Evolutionary conservation across 345 rosid species (phyloP).

Genomic region (Acer negundo): DNA sequence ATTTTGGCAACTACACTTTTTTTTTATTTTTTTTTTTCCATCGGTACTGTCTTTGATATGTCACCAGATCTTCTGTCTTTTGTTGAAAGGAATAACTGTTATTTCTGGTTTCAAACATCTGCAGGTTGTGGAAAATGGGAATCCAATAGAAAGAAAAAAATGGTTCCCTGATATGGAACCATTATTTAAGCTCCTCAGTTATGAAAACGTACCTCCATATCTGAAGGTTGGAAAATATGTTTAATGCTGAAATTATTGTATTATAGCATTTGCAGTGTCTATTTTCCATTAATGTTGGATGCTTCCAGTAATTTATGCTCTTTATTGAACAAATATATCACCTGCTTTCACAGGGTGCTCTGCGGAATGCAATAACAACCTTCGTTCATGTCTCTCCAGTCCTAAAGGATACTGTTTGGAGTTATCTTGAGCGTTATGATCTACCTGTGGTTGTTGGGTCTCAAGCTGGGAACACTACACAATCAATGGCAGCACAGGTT

Average conservation of each 20-base stretch:
- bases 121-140: slow-evolving; percentile 84
- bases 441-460: slow-evolving; percentile 85
- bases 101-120: slow-evolving; percentile 15
- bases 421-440: slow-evolving; percentile 90
- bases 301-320: slow-evolving; percentile 1
- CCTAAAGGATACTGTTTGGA: slow-evolving; percentile 79
- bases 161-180: slow-evolving; percentile 97
- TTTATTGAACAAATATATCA: slow-evolving; percentile 12
- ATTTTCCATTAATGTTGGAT: slow-evolving; percentile 1
- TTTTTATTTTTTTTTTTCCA: neutral
- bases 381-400: slow-evolving; percentile 74
- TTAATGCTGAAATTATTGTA: slow-evolving; percentile 14
- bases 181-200: slow-evolving; percentile 92
- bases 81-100: slow-evolving; percentile 12
- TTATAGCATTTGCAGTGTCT: slow-evolving; percentile 18
- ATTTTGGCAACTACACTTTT: neutral
- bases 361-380: slow-evolving; percentile 79
- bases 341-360: slow-evolving; percentile 70
- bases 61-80: neutral
- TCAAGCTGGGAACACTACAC: slow-evolving; percentile 50
- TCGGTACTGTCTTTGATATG: neutral
- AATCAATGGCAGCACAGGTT: slow-evolving; percentile 66
- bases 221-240: slow-evolving; percentile 59
- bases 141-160: slow-evolving; percentile 74
- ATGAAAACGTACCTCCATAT: slow-evolving; percentile 91